Base-by-base conservation (phyloP, 2,329 filamentous ascomycete species). In the Saccharata proteae region DNA sequence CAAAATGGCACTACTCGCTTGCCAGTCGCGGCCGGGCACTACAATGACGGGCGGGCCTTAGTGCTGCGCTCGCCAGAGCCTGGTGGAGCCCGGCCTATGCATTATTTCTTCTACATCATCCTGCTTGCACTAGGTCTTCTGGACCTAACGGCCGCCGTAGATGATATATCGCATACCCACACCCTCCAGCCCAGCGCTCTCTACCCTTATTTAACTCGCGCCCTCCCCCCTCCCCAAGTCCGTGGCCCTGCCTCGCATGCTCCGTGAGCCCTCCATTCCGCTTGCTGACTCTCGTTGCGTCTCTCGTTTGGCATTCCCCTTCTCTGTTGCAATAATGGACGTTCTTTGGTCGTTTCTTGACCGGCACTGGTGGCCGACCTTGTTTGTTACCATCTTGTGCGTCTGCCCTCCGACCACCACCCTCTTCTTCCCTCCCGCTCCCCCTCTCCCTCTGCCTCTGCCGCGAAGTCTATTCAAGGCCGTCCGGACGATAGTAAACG, bases 391-490 rank as follows among this genome's bases (percentile, higher is more conserved):
- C 22, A 30, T 29, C 33, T 35, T 35, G 33, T 35, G 23, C 30
- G 33, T 11, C n/a, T n/a, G n/a, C n/a, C n/a, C n/a, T n/a, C n/a
- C n/a, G n/a, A n/a, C n/a, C n/a, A n/a, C n/a, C 15, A 18, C 10
- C 24, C 22, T 32, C 24, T 21, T 24, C 18, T 28, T 23, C 31
- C 10, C 2, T 23, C 18, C 7, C n/a, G 7, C 18, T 16, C 27
- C 10, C n/a, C n/a, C n/a, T n/a, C n/a, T n/a, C n/a, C n/a, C 6
- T 12, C 6, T 3, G 14, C n/a, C 3, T 12, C 22, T 24, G 5
- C 6, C 7, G n/a, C 25, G 14, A 16, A 93, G 86, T 74, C 49
- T 88, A 38, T 84, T 92, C 65, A 80, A 88, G 44, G 94, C 94
- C 60, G 49, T 84, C 38, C 80, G 88, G 42, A 69, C 93, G 43